Evolutionary conservation across 768 basidiomycete species (phyloP).

Genomic region (Pisolithus albus): DNA sequence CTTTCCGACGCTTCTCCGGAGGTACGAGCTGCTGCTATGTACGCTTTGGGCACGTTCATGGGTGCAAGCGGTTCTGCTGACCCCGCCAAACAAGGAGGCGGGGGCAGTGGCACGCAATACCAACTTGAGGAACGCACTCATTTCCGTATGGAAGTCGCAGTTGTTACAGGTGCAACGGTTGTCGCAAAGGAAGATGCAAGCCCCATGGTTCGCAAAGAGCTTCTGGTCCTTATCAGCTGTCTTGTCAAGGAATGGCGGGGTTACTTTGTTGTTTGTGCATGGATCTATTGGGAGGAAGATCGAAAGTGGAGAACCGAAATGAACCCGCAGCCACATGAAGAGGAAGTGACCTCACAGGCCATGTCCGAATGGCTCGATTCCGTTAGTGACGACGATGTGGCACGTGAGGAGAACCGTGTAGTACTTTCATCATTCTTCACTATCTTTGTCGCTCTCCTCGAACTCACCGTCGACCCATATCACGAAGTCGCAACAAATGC

Average conservation of each 20-base stretch:
- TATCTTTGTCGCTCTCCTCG: constrained; percentile 80
- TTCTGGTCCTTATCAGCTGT: constrained; percentile 85
- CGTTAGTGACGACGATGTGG: constrained; percentile 57
- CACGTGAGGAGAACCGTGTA: constrained; percentile 73
- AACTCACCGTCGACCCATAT: constrained; percentile 89
- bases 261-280: constrained; percentile 92
- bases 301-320: constrained; percentile 48
- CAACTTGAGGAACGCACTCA: constrained; percentile 74
- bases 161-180: constrained; percentile 83
- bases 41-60: constrained; percentile 88
- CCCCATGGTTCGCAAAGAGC: constrained; percentile 93
- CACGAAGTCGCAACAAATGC: constrained; percentile 89
- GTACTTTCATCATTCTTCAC: constrained; percentile 91
- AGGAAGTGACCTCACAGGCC: constrained; percentile 68
- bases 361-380: constrained; percentile 73
- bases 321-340: constrained; percentile 38
- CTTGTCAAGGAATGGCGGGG: constrained; percentile 96
- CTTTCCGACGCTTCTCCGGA: constrained; percentile 87
- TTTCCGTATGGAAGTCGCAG: constrained; percentile 85
- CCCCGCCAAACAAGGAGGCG: constrained; percentile 61
- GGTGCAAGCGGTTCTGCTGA: constrained; percentile 82
- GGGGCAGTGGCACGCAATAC: constrained; percentile 75
- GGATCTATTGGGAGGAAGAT: constrained; percentile 95
- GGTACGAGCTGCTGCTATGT: constrained; percentile 86
- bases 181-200: constrained; percentile 91